A percentile compares a stretch with the other conserved stretches of the same genome.
phyloP scores from a whole-genome alignment of 176 grass and related monocot genomes.

The Triticum monococcum region DNA sequence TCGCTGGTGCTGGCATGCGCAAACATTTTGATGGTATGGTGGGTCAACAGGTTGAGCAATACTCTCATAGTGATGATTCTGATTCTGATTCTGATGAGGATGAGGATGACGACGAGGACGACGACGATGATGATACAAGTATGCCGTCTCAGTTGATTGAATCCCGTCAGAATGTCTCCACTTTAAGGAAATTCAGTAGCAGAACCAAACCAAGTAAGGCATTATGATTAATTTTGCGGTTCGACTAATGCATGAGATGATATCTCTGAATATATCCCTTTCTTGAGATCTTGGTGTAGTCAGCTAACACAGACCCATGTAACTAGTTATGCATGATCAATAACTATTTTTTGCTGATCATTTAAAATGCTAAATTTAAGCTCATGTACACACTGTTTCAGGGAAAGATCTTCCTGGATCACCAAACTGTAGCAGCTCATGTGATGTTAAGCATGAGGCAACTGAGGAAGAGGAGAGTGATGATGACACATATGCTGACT shows the following conservation, averaged over 20 bases:
- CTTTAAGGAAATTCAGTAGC: slow-evolving; percentile 12
- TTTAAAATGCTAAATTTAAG: background rate
- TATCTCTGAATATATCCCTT: background rate
- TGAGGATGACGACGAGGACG: background rate
- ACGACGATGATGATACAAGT: background rate
- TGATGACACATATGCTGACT: background rate
- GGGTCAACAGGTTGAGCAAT: background rate
- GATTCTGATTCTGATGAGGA: background rate
- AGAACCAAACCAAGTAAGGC: slow-evolving; percentile 14
- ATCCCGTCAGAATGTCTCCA: background rate
- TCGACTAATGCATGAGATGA: background rate
- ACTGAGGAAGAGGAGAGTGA: slow-evolving; percentile 21
- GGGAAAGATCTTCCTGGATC: slow-evolving; percentile 1
- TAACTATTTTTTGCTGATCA: background rate
- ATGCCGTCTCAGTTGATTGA: background rate
- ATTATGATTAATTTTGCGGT: background rate
- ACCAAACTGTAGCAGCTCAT: slow-evolving; percentile 3
- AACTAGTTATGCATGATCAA: background rate
- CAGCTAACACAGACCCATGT: background rate
- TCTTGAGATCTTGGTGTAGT: background rate
- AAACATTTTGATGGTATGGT: background rate
- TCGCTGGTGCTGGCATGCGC: background rate
- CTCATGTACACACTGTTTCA: background rate
- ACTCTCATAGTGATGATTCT: background rate
- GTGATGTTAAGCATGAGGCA: background rate